Base-by-base conservation (phyloP, 169 alveolate species). In the Cytauxzoon felis region DNA sequence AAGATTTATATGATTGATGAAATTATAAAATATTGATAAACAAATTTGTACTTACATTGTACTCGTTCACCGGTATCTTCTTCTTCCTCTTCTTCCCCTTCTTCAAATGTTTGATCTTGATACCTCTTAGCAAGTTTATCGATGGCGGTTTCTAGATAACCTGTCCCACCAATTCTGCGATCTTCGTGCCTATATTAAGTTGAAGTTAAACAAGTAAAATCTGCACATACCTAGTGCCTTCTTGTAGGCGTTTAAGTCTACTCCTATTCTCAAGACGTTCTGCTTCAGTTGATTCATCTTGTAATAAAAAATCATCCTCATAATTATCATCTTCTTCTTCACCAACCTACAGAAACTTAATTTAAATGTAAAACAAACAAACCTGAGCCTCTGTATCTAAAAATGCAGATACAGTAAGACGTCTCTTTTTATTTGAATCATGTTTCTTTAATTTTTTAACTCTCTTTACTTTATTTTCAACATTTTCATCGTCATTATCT, bases 341-440 rank as follows among this genome's bases (percentile, higher is more conserved):
- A 34, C 88, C 94, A 32, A 81, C 94, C 83, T 89, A 81, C 19
- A 58, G 5, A 13, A 38, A 57, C n/a, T 40, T 56, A 51, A 8
- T 27, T 8, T 26, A 30, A 26, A 26, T 62, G 52, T 62, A 26
- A 8, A 26, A 53, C 63, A 16, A 5, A 41, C 91, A 72, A 27
- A 88, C 94, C 61, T 87, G 89, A 23, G 94, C 94, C 59, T 89
- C 94, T 13, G 92, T 89, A 78, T 89, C 94, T 33, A 89, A 50
- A 47, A 87, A 89, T 29, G 93, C 92, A 16, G 91, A 86, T 9
- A 86, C 72, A 41, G 50, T 61, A 5, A 66, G 54, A 6, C 71
- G 65, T 47, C 33, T 72, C 41, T 67, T 80, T 36, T 73, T 73
- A 26, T 78, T 52, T 26, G 82, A 21, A 49, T 42, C 41, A n/a